These are phyloP conservation scores for Sclerotinia trifoliorum DNA, from an alignment of 2,329 filamentous ascomycete genomes.

Conservation along the genomic window DNA sequence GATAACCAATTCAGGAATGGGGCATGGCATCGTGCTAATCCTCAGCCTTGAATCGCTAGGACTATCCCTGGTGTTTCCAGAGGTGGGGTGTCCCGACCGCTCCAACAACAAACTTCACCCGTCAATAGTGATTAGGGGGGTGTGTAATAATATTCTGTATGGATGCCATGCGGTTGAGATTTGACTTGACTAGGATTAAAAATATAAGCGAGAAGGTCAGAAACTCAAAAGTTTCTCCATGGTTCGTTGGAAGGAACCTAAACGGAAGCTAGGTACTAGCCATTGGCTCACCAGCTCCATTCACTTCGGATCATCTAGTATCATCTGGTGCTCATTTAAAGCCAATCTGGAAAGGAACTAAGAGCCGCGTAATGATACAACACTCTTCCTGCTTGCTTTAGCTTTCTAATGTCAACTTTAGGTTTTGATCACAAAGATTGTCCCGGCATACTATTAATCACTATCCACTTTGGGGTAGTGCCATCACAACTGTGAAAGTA, in stretches of 20 bases:
- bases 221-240: slow-evolving; percentile 6
- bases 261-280: neutral
- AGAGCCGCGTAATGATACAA: neutral
- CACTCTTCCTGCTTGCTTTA: neutral
- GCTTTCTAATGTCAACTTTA: neutral
- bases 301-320: neutral
- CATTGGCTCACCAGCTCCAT: neutral
- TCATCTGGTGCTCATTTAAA: neutral
- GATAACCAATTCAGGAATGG: slow-evolving; percentile 27
- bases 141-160: neutral
- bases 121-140: slow-evolving; percentile 11
- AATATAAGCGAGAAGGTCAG: slow-evolving; percentile 3
- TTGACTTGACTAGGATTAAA: slow-evolving; percentile 12
- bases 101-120: slow-evolving; percentile 15
- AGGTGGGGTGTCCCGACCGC: slow-evolving; percentile 16
- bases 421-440: neutral
- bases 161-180: slow-evolving; percentile 20
- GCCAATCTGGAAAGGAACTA: neutral
- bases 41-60: slow-evolving; percentile 34
- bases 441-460: neutral
- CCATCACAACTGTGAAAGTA: neutral
- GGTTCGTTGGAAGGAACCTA: slow-evolving; percentile 9
- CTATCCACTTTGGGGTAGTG: neutral
- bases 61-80: slow-evolving; percentile 20
- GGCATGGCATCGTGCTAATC: slow-evolving; percentile 23